phyloP scores from a whole-genome alignment of 331 rosid genomes.

The Malus hybrid region DNA sequence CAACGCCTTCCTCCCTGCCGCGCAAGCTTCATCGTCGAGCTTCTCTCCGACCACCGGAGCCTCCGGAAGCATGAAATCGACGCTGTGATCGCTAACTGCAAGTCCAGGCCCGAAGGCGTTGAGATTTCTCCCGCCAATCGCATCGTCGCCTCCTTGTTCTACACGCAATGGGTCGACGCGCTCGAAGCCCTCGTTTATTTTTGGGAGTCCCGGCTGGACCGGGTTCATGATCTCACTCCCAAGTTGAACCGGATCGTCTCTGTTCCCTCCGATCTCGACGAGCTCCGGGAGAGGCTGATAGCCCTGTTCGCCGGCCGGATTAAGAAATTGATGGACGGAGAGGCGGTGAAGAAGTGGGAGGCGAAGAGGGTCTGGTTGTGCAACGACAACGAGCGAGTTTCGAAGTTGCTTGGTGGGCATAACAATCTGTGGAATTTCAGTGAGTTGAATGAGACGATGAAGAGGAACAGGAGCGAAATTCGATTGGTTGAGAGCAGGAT shows the following conservation, averaged over 20 bases:
- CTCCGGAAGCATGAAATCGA: conserved; percentile 1
- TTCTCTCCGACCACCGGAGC: conserved; percentile 23
- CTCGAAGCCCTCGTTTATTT: conserved; percentile 43
- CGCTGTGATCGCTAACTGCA: conserved; percentile 34
- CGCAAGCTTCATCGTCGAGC: conserved; percentile 36
- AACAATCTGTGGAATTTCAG: fast-evolving
- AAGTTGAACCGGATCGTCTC: conserved; percentile 17
- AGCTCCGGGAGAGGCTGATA: conserved; percentile 35
- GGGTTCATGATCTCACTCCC: conserved; percentile 41
- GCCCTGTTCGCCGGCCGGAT: conserved; percentile 35
- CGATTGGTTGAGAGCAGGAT: conserved; percentile 33
- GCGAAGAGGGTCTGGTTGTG: conserved; percentile 22
- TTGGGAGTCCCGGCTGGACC: conserved; percentile 56
- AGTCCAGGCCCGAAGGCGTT: conserved; percentile 17
- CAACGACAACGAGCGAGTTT: conserved; percentile 20
- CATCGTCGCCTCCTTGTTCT: conserved; percentile 35
- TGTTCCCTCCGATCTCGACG: conserved; percentile 40
- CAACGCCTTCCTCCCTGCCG: not conserved
- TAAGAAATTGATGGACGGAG: conserved; percentile 41
- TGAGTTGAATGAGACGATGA: conserved; percentile 6
- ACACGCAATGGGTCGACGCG: conserved; percentile 42
- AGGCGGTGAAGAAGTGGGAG: conserved; percentile 39
- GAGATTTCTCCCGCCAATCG: not conserved
- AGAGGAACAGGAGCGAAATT: conserved; percentile 33
- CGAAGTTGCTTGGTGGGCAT: not conserved